Conservation (phyloP, 345 rosid genomes). For the Eucalyptus marginata region DNA sequence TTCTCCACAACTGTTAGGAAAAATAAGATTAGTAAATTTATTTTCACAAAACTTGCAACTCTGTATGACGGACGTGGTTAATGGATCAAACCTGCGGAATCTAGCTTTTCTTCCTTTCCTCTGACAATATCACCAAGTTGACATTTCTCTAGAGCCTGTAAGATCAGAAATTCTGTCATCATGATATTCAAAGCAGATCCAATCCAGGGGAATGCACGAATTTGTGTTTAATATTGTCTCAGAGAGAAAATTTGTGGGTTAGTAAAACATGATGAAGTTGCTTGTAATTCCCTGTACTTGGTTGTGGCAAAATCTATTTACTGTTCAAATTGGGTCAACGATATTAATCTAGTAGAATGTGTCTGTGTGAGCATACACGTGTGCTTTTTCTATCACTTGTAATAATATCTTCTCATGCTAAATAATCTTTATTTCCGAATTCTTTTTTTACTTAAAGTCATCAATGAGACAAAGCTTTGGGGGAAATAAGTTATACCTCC, state of each 20-base stretch:
- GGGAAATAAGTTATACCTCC: conserved; percentile 41
- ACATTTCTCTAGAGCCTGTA: conserved; percentile 76
- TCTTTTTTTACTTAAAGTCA: background rate
- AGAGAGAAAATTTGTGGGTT: background rate
- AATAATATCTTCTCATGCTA: background rate
- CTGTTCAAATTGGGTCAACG: background rate
- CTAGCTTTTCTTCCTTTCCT: conserved; percentile 62
- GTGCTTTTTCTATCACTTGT: background rate
- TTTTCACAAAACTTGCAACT: background rate
- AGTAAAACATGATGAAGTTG: background rate
- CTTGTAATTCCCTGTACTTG: background rate
- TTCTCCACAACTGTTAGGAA: conserved; percentile 57
- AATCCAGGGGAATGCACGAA: background rate
- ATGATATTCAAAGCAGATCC: background rate
- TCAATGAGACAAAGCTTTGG: background rate
- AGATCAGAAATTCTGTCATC: background rate
- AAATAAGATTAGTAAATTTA: background rate
- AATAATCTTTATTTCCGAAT: background rate
- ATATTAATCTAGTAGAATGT: background rate
- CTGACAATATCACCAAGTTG: conserved; percentile 65
- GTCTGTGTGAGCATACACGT: background rate
- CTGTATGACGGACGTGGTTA: background rate
- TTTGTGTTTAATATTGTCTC: background rate
- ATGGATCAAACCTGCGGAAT: conserved; percentile 44
- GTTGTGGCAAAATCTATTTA: background rate